Evolutionary conservation across 495 filamentous ascomycete species (phyloP), one percentile per base, ranked within the genome.

Genomic region (Astrocystis sublimbata): DNA sequence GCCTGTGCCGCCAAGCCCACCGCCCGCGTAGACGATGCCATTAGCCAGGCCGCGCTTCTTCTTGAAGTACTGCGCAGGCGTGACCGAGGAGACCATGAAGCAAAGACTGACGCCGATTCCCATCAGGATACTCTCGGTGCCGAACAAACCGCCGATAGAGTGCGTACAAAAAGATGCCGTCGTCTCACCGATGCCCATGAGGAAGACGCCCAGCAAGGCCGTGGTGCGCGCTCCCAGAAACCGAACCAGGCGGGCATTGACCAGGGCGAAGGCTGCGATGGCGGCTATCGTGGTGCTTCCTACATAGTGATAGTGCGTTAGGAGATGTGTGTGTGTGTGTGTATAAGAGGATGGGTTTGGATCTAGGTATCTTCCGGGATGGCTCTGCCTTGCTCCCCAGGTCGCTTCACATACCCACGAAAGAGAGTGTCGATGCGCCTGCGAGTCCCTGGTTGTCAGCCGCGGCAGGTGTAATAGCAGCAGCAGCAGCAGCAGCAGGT

Each of bases 11-110:
- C n/a, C n/a, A n/a, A n/a, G n/a, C n/a, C n/a, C n/a, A n/a, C n/a
- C n/a, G n/a, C n/a, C n/a, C n/a, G n/a, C n/a, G n/a, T n/a, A n/a
- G n/a, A 86, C 80, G 23, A 86, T 76, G 0, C 83, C 83, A 60
- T 86, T 85, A 13, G 83, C 84, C 9, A 82, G 76, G 1, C 83
- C 83, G 15, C 78, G 77, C 58, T 79, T 81, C 0, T 67, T 61
- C 58, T 69, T 75, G 71, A 86, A 86, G 59, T 81, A 86, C 60
- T 85, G 83, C 3, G 80, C 77, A 10, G 85, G 81, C 0, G 74
- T 75, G 0, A 70, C 71, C 9, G 79, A 81, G 21, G 56, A 31
- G 3, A 60, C 45, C 57, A 51, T 60, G 30, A 40, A 60, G n/a
- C 43, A 38, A 28, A 60, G 31, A 19, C 57, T 60, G 45, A 69